Evolutionary conservation across 306 rosid genomes (phyloP).

Genomic region (Cucumis hystrix): DNA sequence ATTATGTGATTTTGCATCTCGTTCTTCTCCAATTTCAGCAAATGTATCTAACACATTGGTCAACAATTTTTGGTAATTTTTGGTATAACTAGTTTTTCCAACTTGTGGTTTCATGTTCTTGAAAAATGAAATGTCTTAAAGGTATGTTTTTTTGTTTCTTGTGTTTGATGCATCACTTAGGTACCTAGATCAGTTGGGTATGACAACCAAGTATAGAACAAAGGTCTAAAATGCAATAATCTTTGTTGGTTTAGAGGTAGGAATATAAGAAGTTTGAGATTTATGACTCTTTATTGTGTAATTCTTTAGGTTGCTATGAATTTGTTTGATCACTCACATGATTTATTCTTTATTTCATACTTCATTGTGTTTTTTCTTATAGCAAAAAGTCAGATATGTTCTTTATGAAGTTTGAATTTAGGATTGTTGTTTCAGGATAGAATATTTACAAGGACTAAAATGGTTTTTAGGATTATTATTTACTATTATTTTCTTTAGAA

Average conservation of each 20-base stretch:
- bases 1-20: neutral
- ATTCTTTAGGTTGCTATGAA: neutral
- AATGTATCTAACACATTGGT: slow-evolving; percentile 65
- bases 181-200: slow-evolving; percentile 97
- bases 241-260: slow-evolving; percentile 81
- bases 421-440: neutral
- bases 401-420: neutral
- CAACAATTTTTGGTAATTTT: slow-evolving; percentile 83
- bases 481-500: too few species aligned
- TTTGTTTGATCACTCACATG: neutral
- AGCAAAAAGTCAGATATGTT: neutral
- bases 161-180: slow-evolving; percentile 18
- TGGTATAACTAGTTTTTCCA: slow-evolving; percentile 7
- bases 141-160: neutral
- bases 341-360: neutral
- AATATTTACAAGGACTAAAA: neutral
- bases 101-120: neutral
- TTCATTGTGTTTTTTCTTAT: neutral
- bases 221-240: slow-evolving; percentile 66
- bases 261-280: slow-evolving; percentile 1
- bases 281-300: neutral
- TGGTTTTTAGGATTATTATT: too few species aligned
- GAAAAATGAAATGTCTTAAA: neutral
- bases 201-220: slow-evolving; percentile 61
- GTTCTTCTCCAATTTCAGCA: slow-evolving; percentile 21